These are phyloP conservation scores for Aspergillus sp. DNA, from an alignment of 2,329 filamentous ascomycete species.

Conservation along the genomic window DNA sequence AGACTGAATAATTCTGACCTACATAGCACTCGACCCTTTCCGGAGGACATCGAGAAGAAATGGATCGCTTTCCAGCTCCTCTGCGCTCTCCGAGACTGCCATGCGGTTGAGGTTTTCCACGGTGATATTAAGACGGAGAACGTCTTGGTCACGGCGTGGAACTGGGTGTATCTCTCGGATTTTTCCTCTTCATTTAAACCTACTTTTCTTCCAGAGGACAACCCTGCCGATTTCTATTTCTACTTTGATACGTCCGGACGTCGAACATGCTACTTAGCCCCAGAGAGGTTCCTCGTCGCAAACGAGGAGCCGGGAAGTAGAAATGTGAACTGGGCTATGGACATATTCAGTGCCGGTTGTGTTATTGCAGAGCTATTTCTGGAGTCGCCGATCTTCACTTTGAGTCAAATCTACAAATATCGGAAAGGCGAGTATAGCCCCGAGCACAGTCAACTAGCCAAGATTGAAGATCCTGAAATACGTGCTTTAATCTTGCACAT, in stretches of 20 bases:
- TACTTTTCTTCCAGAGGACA: conserved; percentile 89
- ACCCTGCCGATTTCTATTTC: conserved; percentile 95
- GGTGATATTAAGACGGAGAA: conserved; percentile 99
- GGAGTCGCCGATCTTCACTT: conserved; percentile 93
- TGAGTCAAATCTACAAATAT: conserved; percentile 94
- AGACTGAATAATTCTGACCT: conserved; percentile 24
- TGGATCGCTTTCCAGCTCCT: conserved; percentile 96
- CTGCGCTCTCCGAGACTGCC: conserved; percentile 88
- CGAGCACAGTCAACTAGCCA: conserved; percentile 72
- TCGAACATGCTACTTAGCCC: conserved; percentile 91
- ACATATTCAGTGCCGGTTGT: conserved; percentile 94
- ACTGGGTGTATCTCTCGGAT: conserved; percentile 97
- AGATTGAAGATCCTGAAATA: conserved; percentile 84
- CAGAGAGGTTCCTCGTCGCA: conserved; percentile 80
- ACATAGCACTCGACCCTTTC: conserved; percentile 82
- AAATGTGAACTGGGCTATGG: conserved; percentile 88
- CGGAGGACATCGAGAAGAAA: conserved; percentile 98
- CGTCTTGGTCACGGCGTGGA: conserved; percentile 95
- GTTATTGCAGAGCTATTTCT: conserved; percentile 96
- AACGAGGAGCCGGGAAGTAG: conserved; percentile 64
- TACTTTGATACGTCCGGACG: conserved; percentile 93
- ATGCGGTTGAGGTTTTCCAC: conserved; percentile 84
- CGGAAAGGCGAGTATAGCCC: conserved; percentile 91
- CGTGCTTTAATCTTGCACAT: conserved; percentile 90
- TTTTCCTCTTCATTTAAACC: conserved; percentile 97